A percentile compares a stretch with the other conserved stretches of the same genome.
phyloP scores from a whole-genome alignment of 2,329 filamentous ascomycete species.

The Hymenoscyphus albidus region DNA sequence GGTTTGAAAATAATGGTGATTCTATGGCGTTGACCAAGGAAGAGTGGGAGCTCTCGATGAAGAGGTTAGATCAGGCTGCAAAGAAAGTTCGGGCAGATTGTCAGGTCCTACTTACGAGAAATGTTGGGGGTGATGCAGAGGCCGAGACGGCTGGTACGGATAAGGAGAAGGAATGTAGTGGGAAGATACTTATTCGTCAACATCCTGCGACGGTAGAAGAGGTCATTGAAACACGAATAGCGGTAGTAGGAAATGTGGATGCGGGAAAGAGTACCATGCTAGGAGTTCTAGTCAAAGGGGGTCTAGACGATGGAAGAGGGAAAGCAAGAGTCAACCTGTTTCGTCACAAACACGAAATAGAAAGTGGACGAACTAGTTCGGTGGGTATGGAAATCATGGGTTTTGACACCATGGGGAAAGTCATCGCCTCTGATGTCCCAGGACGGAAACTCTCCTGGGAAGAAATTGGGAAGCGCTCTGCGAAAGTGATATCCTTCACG shows the following conservation, averaged over 20 bases:
- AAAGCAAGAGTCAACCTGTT: constrained; percentile 94
- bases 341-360: constrained; percentile 95
- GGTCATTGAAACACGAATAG: constrained; percentile 92
- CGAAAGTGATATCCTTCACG: constrained; percentile 95
- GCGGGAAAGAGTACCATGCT: constrained; percentile 96
- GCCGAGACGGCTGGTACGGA: constrained; percentile 46
- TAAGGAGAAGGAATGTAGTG: constrained; percentile 71
- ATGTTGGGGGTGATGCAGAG: constrained; percentile 72
- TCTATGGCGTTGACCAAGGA: constrained; percentile 70
- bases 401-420: constrained; percentile 81
- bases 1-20: constrained; percentile 85
- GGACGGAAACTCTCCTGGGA: constrained; percentile 93
- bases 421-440: constrained; percentile 75
- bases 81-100: constrained; percentile 67
- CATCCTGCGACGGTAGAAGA: constrained; percentile 72
- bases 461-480: constrained; percentile 89
- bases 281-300: constrained; percentile 91
- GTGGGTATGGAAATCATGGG: constrained; percentile 99
- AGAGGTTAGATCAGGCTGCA: constrained; percentile 62
- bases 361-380: constrained; percentile 90
- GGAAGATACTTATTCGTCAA: constrained; percentile 82
- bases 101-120: constrained; percentile 81
- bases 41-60: constrained; percentile 72
- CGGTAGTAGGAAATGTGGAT: constrained; percentile 96
- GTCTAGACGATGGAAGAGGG: constrained; percentile 89